Evolutionary conservation across 1,139 yeast species (phyloP).

Genomic region (Pichia sp.): DNA sequence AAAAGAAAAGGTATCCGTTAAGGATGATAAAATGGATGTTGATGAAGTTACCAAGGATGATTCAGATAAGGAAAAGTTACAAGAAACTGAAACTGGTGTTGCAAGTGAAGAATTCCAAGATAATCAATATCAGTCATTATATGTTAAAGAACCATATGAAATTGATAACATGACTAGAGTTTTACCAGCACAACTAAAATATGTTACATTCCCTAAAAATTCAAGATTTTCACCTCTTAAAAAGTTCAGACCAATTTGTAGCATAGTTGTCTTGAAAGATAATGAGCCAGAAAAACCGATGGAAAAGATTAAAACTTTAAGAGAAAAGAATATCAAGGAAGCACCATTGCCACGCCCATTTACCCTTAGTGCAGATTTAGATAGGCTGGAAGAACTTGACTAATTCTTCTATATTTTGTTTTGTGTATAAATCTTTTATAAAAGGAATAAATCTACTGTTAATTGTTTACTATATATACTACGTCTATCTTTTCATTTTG

Average conservation of each 20-base stretch:
- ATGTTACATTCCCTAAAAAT: conserved; percentile 68
- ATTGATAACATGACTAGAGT: conserved; percentile 81
- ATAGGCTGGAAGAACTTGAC: conserved; percentile 19
- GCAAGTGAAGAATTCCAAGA: conserved; percentile 21
- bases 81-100: conserved; percentile 17
- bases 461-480: too few species aligned
- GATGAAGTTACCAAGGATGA: conserved; percentile 26
- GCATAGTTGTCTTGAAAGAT: conserved; percentile 76
- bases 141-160: conserved; percentile 54
- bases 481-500: too few species aligned
- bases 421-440: neutral
- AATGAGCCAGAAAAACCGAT: conserved; percentile 58
- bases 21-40: conserved; percentile 34
- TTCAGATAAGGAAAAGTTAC: conserved; percentile 17
- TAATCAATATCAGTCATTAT: conserved; percentile 23
- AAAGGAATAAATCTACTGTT: neutral
- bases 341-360: conserved; percentile 94
- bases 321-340: conserved; percentile 73
- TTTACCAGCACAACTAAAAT: conserved; percentile 83
- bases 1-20: conserved; percentile 44
- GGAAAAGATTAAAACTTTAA: conserved; percentile 72
- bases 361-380: conserved; percentile 42
- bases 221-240: conserved; percentile 81
- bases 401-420: neutral
- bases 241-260: conserved; percentile 69